These are phyloP conservation scores for Periconia digitata DNA, from an alignment of 2,329 filamentous ascomycete species.

Conservation along the genomic window DNA sequence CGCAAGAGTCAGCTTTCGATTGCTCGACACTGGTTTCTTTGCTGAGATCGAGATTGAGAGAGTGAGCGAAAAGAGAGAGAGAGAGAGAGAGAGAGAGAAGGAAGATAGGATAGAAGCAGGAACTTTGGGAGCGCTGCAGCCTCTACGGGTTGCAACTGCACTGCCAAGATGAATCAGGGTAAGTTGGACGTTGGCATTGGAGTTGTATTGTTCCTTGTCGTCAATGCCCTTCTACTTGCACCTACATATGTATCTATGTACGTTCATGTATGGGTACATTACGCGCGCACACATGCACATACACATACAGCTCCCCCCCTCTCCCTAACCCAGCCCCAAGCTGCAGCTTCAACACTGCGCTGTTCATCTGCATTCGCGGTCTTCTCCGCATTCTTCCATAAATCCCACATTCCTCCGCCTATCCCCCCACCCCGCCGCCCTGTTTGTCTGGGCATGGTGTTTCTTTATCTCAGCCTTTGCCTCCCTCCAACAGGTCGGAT, in stretches of 20 bases:
- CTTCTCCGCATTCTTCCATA: constrained; percentile 42
- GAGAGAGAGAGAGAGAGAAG: constrained; percentile 18
- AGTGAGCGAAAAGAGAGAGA: background rate
- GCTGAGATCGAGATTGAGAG: too few relatives aligned
- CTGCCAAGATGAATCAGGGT: constrained; percentile 43
- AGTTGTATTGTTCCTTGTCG: background rate
- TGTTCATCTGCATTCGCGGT: too few relatives aligned
- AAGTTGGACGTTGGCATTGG: constrained; percentile 39
- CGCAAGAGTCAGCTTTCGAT: too few relatives aligned
- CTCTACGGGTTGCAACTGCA: too few relatives aligned
- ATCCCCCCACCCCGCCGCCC: constrained; percentile 17
- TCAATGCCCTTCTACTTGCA: constrained; percentile 8
- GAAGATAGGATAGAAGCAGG: background rate
- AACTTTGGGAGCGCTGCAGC: too few relatives aligned
- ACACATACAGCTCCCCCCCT: constrained; percentile 13
- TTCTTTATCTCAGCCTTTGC: too few relatives aligned
- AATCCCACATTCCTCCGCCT: constrained; percentile 33
- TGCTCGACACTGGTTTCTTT: too few relatives aligned
- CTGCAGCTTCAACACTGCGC: constrained; percentile 27
- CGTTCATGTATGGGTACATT: constrained; percentile 1
- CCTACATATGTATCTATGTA: background rate
- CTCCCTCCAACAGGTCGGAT: too few relatives aligned
- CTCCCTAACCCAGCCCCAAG: constrained; percentile 18
- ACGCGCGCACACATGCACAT: constrained; percentile 27
- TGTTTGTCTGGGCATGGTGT: too few relatives aligned